Base-by-base conservation (phyloP, 2,329 filamentous ascomycete species). In the Colletotrichum sp. region DNA sequence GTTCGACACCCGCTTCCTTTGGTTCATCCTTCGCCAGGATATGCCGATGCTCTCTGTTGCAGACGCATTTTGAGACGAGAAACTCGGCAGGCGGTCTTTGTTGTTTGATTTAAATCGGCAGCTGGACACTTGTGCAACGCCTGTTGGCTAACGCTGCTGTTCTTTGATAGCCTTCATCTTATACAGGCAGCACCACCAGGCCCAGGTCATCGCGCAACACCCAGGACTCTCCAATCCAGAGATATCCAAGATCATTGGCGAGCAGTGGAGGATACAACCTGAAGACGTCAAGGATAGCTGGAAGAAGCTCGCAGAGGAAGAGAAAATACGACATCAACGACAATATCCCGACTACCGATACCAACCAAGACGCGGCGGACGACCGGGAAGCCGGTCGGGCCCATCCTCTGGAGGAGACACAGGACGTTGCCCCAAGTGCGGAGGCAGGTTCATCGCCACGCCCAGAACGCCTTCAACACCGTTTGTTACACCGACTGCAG, bases 301-400 rank as follows among this genome's bases (percentile, higher is more conserved):
- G 97, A 98, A 97, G 84, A 90, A 90, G 77, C 90, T 98, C 72
- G 97, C 97, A 76, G 95, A 98, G 86, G 95, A 98, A 86, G 97
- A 99, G 84, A 99, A 99, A 88, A 89, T 92, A 77, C 93, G 95
- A 21, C 97, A 99, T 84, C 93, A 95, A 81, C 93, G 93, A 78
- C 95, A 96, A 85, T 98, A 98, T 83, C 97, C 97, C 4, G 94
- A 95, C 79, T 99, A 99, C 86, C 93, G 96, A 78, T 99, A 99
- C 83, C 95, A 98, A 83, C 97, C 97, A 44, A 93, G 95, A 24
- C 91, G 95, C 44, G 91, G 90, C 78, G 86, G 85, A 10, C 87
- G 87, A 73, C 78, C 70, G 13, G 79, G 82, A 74, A 80, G 77
- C 71, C 81, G 84, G 77, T 76, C 83, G 30, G 80, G 80, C 18